phyloP scores from a whole-genome alignment of 1,284 basidiomycete genomes.

The Fereydounia khargensis region DNA sequence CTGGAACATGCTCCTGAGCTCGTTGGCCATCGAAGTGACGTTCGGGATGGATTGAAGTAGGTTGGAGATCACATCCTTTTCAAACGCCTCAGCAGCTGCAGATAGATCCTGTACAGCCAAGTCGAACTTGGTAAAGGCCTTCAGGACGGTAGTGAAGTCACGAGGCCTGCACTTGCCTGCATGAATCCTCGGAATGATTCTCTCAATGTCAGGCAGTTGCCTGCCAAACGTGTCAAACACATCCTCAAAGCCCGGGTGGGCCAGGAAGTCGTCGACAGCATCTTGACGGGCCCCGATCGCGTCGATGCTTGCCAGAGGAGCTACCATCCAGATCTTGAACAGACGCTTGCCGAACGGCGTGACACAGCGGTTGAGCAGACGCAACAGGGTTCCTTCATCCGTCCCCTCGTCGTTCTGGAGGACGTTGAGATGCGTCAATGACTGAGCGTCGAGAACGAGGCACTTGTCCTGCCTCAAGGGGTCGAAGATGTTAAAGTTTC shows the following conservation, averaged over 20 bases:
- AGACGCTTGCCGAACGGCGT: slow-evolving; percentile 56
- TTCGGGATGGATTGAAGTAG: slow-evolving; percentile 42
- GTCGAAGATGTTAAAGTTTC: slow-evolving; percentile 53
- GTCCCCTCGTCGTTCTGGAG: slow-evolving; percentile 54
- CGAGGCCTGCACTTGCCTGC: slow-evolving; percentile 52
- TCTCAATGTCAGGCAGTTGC: slow-evolving; percentile 51
- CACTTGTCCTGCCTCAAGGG: slow-evolving; percentile 40
- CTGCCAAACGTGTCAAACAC: slow-evolving; percentile 43
- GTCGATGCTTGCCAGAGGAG: slow-evolving; percentile 40
- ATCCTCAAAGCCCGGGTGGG: slow-evolving; percentile 35
- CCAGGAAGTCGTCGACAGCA: slow-evolving; percentile 51
- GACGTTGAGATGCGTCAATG: slow-evolving; percentile 53
- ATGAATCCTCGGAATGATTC: slow-evolving; percentile 48
- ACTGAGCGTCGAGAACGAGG: slow-evolving; percentile 54
- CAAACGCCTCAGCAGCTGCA: slow-evolving; percentile 15
- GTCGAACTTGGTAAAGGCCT: slow-evolving; percentile 34
- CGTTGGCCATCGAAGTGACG: slow-evolving; percentile 35
- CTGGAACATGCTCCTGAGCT: slow-evolving; percentile 40
- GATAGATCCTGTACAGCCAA: slow-evolving; percentile 4
- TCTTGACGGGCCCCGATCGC: slow-evolving; percentile 50
- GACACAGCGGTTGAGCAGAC: slow-evolving; percentile 53
- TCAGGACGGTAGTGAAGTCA: slow-evolving; percentile 52
- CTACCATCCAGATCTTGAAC: slow-evolving; percentile 54
- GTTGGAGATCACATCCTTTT: slow-evolving; percentile 12
- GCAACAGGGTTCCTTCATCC: slow-evolving; percentile 51